Evolutionary conservation across 2,329 filamentous ascomycete species (phyloP), one percentile per base, ranked within the genome.

Genomic region (Xylaria sp.): DNA sequence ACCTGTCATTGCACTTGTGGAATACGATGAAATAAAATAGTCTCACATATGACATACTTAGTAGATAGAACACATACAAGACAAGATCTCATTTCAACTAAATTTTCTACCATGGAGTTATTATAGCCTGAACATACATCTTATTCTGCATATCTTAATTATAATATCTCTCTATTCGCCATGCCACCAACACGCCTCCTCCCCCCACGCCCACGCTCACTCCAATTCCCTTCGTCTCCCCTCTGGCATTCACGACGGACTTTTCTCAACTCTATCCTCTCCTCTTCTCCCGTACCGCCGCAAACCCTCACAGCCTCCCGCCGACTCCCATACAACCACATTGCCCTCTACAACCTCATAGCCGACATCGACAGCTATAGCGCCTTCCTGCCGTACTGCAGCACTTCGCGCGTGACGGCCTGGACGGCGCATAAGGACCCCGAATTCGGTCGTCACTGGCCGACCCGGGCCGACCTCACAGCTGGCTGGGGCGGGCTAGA

Each of bases 301-400:
- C 92, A 94, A 78, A 88, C 84, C 72, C 86, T 98, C 66, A 89
- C 87, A 61, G 94, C 94, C 12, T 86, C 87, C 23, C 92, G 94
- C 70, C 91, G 87, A 3, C 90, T 98, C 15, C 92, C 92, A 15
- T 97, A 97, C 84, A 83, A 90, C 0, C 84, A 89, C 39, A 76
- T 81, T 4, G 84, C 89, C 1, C 90, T 99, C 74, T 99, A 96
- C 88, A 85, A 86, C 74, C 87, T 98, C 64, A 94, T 99, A 80
- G 90, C 94, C 82, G 94, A 98, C 81, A 90, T 99, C 73, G 89
- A 93, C 80, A 89, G 89, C 72, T 99, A 99, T 87, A 84, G 87
- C 46, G 80, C 85, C 73, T 99, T 98, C 85, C 89, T 99, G n/a
- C 96, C 96, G 12, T 98, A 97, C 87, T 97, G 95, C 82, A 87